Percentiles rank a stretch among this genome's conserved stretches.
phyloP scores from a whole-genome alignment of 331 rosid genomes.

The Telfairia occidentalis region DNA sequence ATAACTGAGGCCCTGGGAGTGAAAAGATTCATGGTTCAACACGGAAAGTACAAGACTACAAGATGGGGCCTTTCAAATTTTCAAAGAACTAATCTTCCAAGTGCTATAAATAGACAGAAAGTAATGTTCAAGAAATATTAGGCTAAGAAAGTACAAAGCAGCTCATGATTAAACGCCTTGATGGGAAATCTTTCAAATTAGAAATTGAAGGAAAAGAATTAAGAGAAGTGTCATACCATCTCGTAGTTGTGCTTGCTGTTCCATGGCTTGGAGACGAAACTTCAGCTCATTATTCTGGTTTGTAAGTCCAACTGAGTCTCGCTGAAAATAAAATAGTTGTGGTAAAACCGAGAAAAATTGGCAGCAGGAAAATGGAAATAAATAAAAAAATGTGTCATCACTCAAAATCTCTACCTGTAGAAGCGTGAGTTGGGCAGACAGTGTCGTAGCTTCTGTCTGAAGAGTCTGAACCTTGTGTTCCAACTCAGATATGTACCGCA shows the following conservation, averaged over 20 bases:
- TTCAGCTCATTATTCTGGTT: constrained; percentile 83
- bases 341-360: background rate
- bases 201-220: background rate
- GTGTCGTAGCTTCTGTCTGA: constrained; percentile 87
- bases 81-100: background rate
- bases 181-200: background rate
- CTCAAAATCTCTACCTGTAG: constrained; percentile 51
- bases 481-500: constrained; percentile 82
- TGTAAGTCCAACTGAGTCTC: constrained; percentile 82
- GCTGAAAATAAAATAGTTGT: constrained; percentile 23
- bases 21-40: background rate
- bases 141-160: background rate
- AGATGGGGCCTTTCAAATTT: background rate
- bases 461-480: constrained; percentile 93
- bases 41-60: background rate
- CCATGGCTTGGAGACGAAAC: constrained; percentile 98
- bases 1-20: background rate
- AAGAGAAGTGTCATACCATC: constrained; percentile 48
- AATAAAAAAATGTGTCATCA: background rate
- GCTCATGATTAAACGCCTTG: background rate
- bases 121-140: background rate
- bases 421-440: constrained; percentile 79
- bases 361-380: background rate
- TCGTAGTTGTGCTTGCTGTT: constrained; percentile 90
- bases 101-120: background rate